Conservation (phyloP, 768 basidiomycete genomes). For the Podaxis pistillaris region DNA sequence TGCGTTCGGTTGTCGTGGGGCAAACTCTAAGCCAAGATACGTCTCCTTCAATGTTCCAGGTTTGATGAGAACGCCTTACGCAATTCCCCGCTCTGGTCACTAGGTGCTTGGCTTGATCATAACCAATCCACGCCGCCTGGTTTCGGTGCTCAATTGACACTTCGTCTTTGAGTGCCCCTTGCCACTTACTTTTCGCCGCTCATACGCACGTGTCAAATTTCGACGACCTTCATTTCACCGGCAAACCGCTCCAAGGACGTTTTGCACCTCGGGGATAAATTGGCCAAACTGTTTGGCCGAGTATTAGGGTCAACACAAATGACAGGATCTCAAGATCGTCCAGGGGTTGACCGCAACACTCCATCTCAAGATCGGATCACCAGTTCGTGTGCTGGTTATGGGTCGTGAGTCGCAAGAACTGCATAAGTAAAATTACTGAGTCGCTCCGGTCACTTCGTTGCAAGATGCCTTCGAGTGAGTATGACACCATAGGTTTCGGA, state of each 20-base stretch:
- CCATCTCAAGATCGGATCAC: conserved; percentile 13
- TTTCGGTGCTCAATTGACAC: not conserved
- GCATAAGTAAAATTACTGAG: not conserved
- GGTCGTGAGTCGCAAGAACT: conserved; percentile 3
- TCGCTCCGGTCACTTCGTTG: not conserved
- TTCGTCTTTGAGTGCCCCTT: not conserved
- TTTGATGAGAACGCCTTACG: not conserved
- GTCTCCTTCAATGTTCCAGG: not conserved
- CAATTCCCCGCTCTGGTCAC: not conserved
- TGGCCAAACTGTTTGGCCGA: not conserved
- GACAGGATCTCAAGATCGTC: not conserved
- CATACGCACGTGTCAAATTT: conserved; percentile 2
- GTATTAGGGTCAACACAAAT: not conserved
- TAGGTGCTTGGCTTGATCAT: not conserved
- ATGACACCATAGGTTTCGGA: conserved; percentile 6
- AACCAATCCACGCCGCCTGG: not conserved
- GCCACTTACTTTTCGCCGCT: not conserved
- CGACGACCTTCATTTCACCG: conserved; percentile 2
- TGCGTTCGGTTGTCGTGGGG: not conserved
- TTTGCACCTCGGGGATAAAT: conserved; percentile 11
- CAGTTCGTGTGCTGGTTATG: not conserved
- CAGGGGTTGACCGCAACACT: not conserved
- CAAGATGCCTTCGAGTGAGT: not conserved
- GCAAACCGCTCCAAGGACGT: not conserved
- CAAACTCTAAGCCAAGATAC: conserved; percentile 1